Conservation (phyloP, 2,329 filamentous ascomycete species). For the Zopfia rhizophila region DNA sequence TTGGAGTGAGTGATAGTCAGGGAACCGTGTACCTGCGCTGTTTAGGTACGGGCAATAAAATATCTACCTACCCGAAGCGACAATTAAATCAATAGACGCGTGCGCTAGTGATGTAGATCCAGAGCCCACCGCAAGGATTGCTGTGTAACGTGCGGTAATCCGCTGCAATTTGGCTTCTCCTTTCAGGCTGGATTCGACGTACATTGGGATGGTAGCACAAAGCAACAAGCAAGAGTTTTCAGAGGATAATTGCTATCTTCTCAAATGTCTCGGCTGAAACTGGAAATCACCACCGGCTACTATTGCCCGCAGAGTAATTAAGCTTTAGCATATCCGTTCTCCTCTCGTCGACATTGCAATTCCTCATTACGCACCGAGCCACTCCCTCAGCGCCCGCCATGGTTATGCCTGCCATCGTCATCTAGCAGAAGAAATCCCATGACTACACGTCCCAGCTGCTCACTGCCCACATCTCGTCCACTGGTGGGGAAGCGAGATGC, state of each 20-base stretch:
- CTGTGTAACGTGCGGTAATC: constrained; percentile 17
- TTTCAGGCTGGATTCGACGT: constrained; percentile 17
- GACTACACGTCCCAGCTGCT: constrained; percentile 4
- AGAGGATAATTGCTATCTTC: constrained; percentile 18
- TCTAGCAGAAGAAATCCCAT: constrained; percentile 14
- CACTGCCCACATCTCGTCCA: neutral
- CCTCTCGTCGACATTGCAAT: constrained; percentile 7
- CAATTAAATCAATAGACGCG: constrained; percentile 18
- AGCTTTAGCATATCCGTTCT: constrained; percentile 7
- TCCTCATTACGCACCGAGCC: constrained; percentile 3
- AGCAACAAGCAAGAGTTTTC: constrained; percentile 6
- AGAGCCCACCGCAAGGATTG: constrained; percentile 12
- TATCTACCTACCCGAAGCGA: constrained; percentile 22
- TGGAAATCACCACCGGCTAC: constrained; percentile 25
- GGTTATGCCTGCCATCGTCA: constrained; percentile 17
- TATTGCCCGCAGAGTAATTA: constrained; percentile 4
- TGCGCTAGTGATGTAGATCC: constrained; percentile 25
- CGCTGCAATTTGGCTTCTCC: constrained; percentile 18
- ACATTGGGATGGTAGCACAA: constrained; percentile 15
- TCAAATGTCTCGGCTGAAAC: constrained; percentile 24
- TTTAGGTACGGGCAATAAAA: constrained; percentile 10
- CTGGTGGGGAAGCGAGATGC: constrained; percentile 1
- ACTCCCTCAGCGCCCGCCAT: neutral
- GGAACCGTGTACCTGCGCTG: constrained; percentile 40
- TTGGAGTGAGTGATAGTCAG: constrained; percentile 25